These are phyloP conservation scores for Phytophthora europaea DNA, from an alignment of 352 stramenopile genomes.

Conservation along the genomic window DNA sequence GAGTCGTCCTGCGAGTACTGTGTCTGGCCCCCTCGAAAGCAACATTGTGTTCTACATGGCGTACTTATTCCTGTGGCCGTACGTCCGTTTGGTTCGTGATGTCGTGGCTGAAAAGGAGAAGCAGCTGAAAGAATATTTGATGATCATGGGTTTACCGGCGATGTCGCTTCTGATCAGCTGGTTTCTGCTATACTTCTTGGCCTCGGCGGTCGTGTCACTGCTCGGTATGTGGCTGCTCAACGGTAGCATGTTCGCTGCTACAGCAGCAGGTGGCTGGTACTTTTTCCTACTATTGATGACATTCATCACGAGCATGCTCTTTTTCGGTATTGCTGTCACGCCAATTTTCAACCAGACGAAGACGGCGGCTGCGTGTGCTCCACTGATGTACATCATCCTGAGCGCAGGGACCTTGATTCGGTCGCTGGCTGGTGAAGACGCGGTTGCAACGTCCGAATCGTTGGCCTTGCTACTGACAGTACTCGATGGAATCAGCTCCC, in stretches of 20 bases:
- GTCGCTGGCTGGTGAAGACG: conserved; percentile 61
- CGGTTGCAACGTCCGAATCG: conserved; percentile 46
- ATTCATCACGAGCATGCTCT: conserved; percentile 72
- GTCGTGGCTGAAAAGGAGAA: conserved; percentile 93
- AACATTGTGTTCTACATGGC: conserved; percentile 80
- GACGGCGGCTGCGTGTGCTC: conserved; percentile 70
- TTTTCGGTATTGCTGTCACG: conserved; percentile 78
- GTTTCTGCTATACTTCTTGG: conserved; percentile 86
- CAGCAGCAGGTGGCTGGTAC: conserved; percentile 43
- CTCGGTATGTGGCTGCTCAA: conserved; percentile 70
- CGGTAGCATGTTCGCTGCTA: conserved; percentile 70
- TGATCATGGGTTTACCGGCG: conserved; percentile 89
- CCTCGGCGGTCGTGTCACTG: conserved; percentile 54
- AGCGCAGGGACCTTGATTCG: conserved; percentile 64
- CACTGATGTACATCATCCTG: conserved; percentile 74
- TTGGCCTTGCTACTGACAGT: conserved; percentile 42
- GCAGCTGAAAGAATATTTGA: conserved; percentile 89
- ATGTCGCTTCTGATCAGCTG: conserved; percentile 82
- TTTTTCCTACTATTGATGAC: conserved; percentile 73
- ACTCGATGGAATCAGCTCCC: conserved; percentile 70
- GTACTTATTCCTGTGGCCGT: conserved; percentile 91
- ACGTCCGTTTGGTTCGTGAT: conserved; percentile 83
- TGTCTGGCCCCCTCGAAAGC: conserved; percentile 58
- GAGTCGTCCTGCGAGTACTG: conserved; percentile 49
- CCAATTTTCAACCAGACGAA: conserved; percentile 80